Evolutionary conservation across 495 filamentous ascomycete genomes (phyloP).

Genomic region (Tuber magnatum): DNA sequence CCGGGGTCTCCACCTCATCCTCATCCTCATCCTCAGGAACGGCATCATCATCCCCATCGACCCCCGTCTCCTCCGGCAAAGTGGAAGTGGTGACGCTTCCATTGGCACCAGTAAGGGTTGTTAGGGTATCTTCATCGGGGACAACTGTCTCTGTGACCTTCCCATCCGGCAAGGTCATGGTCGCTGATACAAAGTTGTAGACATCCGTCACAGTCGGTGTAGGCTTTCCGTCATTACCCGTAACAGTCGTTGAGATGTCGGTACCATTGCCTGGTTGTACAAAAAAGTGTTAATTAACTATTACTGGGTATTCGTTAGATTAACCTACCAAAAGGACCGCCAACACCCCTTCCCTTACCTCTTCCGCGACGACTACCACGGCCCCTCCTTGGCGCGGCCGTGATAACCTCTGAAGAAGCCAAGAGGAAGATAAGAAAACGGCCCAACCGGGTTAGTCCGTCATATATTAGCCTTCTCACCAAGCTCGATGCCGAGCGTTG

Average conservation of each 20-base stretch:
- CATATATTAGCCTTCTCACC: background rate
- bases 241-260: background rate
- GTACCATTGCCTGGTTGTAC: background rate
- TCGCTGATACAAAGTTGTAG: background rate
- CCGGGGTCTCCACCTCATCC: background rate
- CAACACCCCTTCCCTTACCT: background rate
- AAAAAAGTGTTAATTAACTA: background rate
- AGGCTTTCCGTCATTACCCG: background rate
- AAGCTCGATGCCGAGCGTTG: too few species aligned
- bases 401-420: constrained; percentile 15
- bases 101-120: constrained; percentile 8
- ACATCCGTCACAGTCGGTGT: background rate
- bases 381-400: constrained; percentile 21
- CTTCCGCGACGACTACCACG: constrained; percentile 8
- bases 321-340: background rate
- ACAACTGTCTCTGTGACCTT: background rate
- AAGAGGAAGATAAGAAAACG: constrained; percentile 17
- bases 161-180: constrained; percentile 2
- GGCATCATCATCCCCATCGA: background rate
- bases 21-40: background rate
- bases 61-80: constrained; percentile 6
- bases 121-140: constrained; percentile 6
- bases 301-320: background rate
- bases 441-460: background rate
- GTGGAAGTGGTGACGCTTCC: constrained; percentile 21